Conservation (phyloP, 2,329 filamentous ascomycete species). For the Epicoccum sorghinum region DNA sequence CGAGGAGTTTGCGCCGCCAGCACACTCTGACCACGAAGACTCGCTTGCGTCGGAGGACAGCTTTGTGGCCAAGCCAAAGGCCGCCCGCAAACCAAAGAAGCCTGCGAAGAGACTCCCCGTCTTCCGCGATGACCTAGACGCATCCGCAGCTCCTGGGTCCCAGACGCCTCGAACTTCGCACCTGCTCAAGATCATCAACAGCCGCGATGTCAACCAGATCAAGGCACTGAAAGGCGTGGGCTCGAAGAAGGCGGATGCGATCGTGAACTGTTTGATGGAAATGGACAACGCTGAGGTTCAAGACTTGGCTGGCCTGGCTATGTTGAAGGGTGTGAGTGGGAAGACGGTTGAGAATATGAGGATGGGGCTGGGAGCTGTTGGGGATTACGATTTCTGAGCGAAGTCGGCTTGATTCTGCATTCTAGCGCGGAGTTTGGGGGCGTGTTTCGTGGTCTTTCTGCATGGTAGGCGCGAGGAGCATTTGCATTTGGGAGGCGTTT, state of each 20-base stretch:
- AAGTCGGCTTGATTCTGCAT: conserved; percentile 4
- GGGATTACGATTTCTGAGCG: conserved; percentile 34
- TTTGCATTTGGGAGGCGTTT: conserved; percentile 10
- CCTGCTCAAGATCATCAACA: conserved; percentile 75
- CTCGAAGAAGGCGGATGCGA: conserved; percentile 69
- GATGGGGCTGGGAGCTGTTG: conserved; percentile 40
- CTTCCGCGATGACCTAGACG: conserved; percentile 41
- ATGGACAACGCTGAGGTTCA: conserved; percentile 52
- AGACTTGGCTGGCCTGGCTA: conserved; percentile 52
- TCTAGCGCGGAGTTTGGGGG: conserved; percentile 31
- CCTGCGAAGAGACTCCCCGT: conserved; percentile 43
- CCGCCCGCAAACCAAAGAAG: conserved; percentile 41
- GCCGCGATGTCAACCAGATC: conserved; percentile 69
- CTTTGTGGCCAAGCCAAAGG: conserved; percentile 48
- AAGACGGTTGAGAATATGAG: conserved; percentile 61
- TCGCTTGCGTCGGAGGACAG: conserved; percentile 47
- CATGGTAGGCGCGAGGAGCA: conserved; percentile 4
- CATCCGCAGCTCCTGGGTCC: conserved; percentile 20
- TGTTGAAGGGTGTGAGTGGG: conserved; percentile 56
- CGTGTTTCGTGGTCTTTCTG: neutral
- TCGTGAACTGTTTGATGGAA: conserved; percentile 56
- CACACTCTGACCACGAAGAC: conserved; percentile 44
- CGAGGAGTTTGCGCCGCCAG: conserved; percentile 47
- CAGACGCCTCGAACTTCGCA: conserved; percentile 65
- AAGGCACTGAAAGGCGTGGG: conserved; percentile 72